Conservation (phyloP, 495 filamentous ascomycete species). For the Daldinia loculata region DNA sequence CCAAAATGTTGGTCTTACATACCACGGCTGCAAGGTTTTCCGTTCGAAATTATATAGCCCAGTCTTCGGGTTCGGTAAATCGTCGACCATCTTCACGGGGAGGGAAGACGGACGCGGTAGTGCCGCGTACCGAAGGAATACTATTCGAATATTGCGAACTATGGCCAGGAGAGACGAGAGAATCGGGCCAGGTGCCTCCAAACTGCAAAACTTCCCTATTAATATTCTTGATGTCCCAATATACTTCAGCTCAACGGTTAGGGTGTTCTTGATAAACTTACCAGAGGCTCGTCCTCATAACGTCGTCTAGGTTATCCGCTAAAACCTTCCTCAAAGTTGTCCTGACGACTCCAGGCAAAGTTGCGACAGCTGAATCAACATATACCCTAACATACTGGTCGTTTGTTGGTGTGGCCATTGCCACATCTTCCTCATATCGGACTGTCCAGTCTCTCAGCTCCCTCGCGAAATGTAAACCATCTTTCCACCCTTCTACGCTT, state of each 20-base stretch:
- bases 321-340: neutral
- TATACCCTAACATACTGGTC: neutral
- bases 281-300: neutral
- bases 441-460: neutral
- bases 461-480: neutral
- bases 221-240: neutral
- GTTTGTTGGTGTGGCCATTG: neutral
- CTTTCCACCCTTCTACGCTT: neutral
- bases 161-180: neutral
- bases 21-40: conserved; percentile 2
- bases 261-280: neutral
- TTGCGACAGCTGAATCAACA: neutral
- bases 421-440: neutral
- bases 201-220: neutral
- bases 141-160: neutral
- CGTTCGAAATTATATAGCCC: conserved; percentile 2
- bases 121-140: neutral
- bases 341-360: neutral
- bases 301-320: neutral
- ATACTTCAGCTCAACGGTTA: neutral
- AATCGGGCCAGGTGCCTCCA: neutral
- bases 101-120: neutral
- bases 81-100: neutral
- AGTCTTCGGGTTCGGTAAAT: neutral
- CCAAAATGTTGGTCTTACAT: neutral